Evolutionary conservation across 495 filamentous ascomycete species (phyloP), one percentile per base, ranked within the genome.

Genomic region (Acidomyces sp.): DNA sequence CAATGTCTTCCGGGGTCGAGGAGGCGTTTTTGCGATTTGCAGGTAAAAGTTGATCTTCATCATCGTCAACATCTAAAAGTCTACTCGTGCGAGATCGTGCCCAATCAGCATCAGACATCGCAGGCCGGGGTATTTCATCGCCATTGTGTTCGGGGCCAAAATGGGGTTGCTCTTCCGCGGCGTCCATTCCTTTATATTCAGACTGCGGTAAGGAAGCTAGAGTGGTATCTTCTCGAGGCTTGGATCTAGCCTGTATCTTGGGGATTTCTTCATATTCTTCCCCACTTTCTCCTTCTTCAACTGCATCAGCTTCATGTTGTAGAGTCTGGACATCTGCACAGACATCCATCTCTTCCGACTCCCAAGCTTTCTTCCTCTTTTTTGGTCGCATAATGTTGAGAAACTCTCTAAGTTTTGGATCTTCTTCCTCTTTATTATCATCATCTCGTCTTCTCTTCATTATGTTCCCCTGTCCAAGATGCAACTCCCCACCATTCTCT

Each of bases 71-170:
- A 54, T 85, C 92, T 25, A 96, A 68, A 33, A 95, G 61, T 48
- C 92, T 74, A 57, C 78, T 95, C n/a, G 86, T 95, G 48, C 83
- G 78, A 28, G 82, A 92, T 28, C 90, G 77, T 35, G 94, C 67
- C 90, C 90, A 99, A 56, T 99, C 90, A 32, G 74, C 70, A 56
- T 97, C 92, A 9, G 78, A 78, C 16, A 72, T 66, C 35, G 62
- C 54, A 13, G 33, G 26, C 4, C 12, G 12, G 16, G 13, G 9
- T 6, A 6, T 18, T 32, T 34, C 12, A 15, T 15, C 13, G 5
- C n/a, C 9, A 18, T 37, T 34, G 19, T 5, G 4, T 2, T 24
- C 10, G 16, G 33, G 2, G 9, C 24, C 26, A 6, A 25, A 22
- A 17, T 28, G 32, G 26, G 26, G 26, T 13, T 28, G 26, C 26